Evolutionary conservation across 208 protist species (phyloP), one percentile per base, ranked within the genome.

Genomic region (Wallacemonas collosoma): DNA sequence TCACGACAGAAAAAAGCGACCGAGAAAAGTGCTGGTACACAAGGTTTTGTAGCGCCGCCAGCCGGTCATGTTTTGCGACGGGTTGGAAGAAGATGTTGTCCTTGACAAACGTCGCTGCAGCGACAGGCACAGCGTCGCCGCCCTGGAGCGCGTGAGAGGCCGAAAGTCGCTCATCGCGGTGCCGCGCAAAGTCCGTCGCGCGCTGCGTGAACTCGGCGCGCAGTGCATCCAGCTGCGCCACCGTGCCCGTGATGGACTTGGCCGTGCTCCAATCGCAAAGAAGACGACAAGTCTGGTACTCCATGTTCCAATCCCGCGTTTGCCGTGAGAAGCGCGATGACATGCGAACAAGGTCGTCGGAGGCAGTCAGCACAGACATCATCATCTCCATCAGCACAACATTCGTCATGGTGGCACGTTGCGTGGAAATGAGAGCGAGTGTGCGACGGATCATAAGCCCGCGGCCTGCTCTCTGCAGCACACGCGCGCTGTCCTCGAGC

Each of bases 21-120:
- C 55, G 76, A 40, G 77, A 56, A 17, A 86, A 62, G 35, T 71
- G 57, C 26, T 72, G 54, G 44, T 53, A 73, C 8, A 86, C 26
- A 26, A 73, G 62, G n/a, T 77, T 62, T 68, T 89, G 80, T 67
- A 86, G 40, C 17, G 35, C 4, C 36, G 75, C 48, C 5, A 84
- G 65, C 7, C 68, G 63, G 68, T 80, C 68, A 44, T 77, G 55
- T 14, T 55, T 48, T 15, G 80, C 60, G 35, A 87, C 64, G 39
- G 72, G 79, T 8, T 72, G 82, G 61, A 90, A 75, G 15, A 88
- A 67, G 39, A 90, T 82, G 71, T 88, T 88, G 51, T 82, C 77
- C 71, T 76, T 40, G 26, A 85, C 77, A 65, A 86, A 82, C 4
- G 82, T 79, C n/a, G 58, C 62, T 73, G 73, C 77, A 79, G 68